These are phyloP conservation scores for Chlorophyllum brunneum DNA, from an alignment of 768 basidiomycete genomes.

Conservation along the genomic window DNA sequence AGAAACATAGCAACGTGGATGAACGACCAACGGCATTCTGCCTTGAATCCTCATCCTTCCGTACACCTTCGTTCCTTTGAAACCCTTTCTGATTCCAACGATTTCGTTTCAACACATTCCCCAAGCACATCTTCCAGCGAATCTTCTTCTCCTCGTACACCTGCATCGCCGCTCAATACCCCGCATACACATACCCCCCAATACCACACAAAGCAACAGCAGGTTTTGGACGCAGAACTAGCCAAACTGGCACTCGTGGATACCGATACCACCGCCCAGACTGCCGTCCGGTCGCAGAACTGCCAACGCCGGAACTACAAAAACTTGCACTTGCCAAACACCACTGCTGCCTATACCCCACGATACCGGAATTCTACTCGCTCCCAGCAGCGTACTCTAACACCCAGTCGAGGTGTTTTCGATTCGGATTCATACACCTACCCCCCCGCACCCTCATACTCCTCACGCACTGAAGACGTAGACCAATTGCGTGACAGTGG, in stretches of 20 bases:
- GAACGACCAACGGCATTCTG: neutral
- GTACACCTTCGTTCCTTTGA: neutral
- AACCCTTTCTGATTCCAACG: neutral
- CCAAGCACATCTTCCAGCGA: constrained; percentile 5
- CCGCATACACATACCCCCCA: constrained; percentile 10
- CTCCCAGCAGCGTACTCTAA: neutral
- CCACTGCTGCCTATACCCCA: neutral
- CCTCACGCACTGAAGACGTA: neutral
- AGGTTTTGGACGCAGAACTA: constrained; percentile 1
- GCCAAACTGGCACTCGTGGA: neutral
- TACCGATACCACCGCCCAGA: neutral
- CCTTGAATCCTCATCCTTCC: neutral
- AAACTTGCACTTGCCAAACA: constrained; percentile 8
- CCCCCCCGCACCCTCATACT: neutral
- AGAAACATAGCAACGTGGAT: constrained; percentile 4
- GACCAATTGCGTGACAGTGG: neutral
- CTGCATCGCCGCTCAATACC: constrained; percentile 9
- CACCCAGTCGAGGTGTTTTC: constrained; percentile 1
- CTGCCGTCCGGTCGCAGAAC: no score
- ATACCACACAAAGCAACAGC: neutral
- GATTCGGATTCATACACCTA: constrained; percentile 5
- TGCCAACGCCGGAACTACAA: constrained; percentile 9
- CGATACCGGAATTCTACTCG: neutral
- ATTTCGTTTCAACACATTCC: constrained; percentile 1
- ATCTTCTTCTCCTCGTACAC: constrained; percentile 10